Evolutionary conservation across 345 rosid species (phyloP).

Genomic region (Moringa oleifera): DNA sequence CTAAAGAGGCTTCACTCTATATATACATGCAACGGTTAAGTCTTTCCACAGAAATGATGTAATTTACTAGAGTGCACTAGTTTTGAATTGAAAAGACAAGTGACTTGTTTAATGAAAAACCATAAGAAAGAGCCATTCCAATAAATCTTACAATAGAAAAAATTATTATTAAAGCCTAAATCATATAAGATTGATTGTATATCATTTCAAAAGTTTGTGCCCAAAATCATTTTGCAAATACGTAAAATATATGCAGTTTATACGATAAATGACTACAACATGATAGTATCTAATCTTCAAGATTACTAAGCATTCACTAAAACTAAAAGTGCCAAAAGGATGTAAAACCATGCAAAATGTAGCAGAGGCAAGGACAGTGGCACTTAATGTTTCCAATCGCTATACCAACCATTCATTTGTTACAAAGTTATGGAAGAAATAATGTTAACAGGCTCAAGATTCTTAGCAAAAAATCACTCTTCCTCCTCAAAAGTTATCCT

Average conservation of each 20-base stretch:
- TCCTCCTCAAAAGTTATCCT: constrained; percentile 66
- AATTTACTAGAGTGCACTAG: constrained; percentile 58
- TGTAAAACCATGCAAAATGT: constrained; percentile 73
- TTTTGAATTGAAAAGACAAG: constrained; percentile 57
- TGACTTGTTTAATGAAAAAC: constrained; percentile 58
- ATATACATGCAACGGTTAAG: constrained; percentile 64
- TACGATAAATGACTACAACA: too few species aligned
- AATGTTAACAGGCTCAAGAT: constrained; percentile 42
- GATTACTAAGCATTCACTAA: constrained; percentile 39
- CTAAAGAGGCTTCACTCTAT: constrained; percentile 65
- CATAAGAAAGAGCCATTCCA: constrained; percentile 77
- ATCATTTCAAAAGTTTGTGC: too few species aligned
- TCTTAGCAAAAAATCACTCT: constrained; percentile 56
- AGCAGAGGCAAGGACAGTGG: too few species aligned
- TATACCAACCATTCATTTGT: too few species aligned
- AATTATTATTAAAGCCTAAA: neutral
- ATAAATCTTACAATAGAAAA: constrained; percentile 73
- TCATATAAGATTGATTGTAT: neutral
- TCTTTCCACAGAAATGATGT: constrained; percentile 71
- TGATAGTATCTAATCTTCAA: too few species aligned
- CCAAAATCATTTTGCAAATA: neutral
- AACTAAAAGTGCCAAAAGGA: constrained; percentile 63
- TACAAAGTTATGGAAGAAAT: constrained; percentile 60
- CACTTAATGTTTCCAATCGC: too few species aligned
- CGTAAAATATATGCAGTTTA: neutral